Conservation (phyloP, 192 early-diverging fungal species). For the Coemansia umbellata region DNA sequence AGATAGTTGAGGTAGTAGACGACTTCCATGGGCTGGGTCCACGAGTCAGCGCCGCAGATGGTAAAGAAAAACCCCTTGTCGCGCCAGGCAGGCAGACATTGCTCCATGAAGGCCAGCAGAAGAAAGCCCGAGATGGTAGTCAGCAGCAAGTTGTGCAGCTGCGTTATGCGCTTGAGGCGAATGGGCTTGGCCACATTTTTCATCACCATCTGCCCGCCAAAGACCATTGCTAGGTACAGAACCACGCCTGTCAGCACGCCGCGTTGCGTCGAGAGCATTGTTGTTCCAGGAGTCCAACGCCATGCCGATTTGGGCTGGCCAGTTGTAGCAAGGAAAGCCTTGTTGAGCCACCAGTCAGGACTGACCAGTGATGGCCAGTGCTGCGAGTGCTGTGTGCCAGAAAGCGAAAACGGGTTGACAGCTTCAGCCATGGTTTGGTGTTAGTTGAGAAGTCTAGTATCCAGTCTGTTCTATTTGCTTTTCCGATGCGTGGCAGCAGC, state of each 20-base stretch:
- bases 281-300: slow-evolving; percentile 52
- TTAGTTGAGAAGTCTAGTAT: background rate
- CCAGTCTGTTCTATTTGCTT: slow-evolving; percentile 2
- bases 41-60: slow-evolving; percentile 66
- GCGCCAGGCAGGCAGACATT: slow-evolving; percentile 67
- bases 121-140: slow-evolving; percentile 71
- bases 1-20: slow-evolving; percentile 91
- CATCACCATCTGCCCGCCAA: slow-evolving; percentile 76
- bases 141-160: slow-evolving; percentile 79
- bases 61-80: slow-evolving; percentile 69
- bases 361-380: slow-evolving; percentile 54
- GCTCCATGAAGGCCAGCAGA: slow-evolving; percentile 73
- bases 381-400: slow-evolving; percentile 49
- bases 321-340: slow-evolving; percentile 37
- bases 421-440: slow-evolving; percentile 29
- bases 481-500: too few species aligned
- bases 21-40: slow-evolving; percentile 76
- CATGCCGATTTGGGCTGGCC: slow-evolving; percentile 52
- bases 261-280: slow-evolving; percentile 48
- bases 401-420: slow-evolving; percentile 48
- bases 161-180: slow-evolving; percentile 61
- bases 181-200: slow-evolving; percentile 51
- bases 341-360: slow-evolving; percentile 54
- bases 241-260: slow-evolving; percentile 48
- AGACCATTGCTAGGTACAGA: slow-evolving; percentile 75